Base-by-base conservation (phyloP, 1,284 basidiomycete genomes). In the Coniferiporia sulphurascens region DNA sequence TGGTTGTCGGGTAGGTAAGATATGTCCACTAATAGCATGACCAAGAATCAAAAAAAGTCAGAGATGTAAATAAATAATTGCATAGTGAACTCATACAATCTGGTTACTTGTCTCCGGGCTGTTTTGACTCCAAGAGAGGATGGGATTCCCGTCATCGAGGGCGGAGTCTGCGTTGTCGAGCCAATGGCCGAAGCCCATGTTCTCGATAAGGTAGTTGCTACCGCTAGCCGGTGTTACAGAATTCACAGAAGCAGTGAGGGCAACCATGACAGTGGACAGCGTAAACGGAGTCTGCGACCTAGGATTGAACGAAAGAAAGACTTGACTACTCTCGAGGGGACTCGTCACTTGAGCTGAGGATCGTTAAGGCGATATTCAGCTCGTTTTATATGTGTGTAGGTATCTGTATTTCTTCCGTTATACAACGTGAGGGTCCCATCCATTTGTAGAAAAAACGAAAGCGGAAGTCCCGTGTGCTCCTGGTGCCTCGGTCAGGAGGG, bases 81-180 rank as follows among this genome's bases (percentile, higher is more conserved):
- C 38, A 12, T n/a, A 43, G n/a, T 17, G 19, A n/a, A n/a, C 17
- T 43, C 35, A 27, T 46, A 59, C 52, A 17, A 46, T 13, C 22
- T 55, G 58, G 46, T 54, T 54, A 8, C 27, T 22, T 32, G 49
- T 51, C 50, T 52, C 22, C 27, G 49, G 54, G 15, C 27, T 36
- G 32, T 46, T 56, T 19, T 50, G 44, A 19, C 4, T 3, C 48
- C 54, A 56, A 15, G 59, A 51, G 22, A 60, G 34, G 53, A 60
- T 44, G 15, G 59, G 54, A 15, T 60, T 60, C 12, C 54, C 59
- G 41, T 60, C 59, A 27, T 21, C 21, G 36, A 32, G 36, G n/a
- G 19, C 32, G 9, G 22, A 38, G 21, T 56, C 52, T 9, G 54
- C 36, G 34, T 60, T 56, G 48, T 60, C 59, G 59, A 60, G 59